phyloP scores from a whole-genome alignment of 2,329 filamentous ascomycete species.

The Lachnellula subtilissima region DNA sequence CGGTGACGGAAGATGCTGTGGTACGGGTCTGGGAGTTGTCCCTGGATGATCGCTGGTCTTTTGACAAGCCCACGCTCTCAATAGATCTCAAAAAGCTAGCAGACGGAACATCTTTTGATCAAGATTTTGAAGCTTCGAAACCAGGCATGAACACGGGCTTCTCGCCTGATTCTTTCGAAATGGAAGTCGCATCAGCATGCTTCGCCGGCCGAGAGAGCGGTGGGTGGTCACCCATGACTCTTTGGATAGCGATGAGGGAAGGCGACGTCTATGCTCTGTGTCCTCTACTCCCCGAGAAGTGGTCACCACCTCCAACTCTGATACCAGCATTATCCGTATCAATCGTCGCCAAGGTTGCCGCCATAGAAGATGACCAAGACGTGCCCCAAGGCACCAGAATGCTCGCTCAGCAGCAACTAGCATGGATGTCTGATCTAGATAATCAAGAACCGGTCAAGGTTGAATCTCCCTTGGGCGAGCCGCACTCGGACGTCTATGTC shows the following conservation, averaged over 20 bases:
- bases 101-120: slow-evolving; percentile 74
- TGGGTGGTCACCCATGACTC: slow-evolving; percentile 92
- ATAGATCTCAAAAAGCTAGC: slow-evolving; percentile 86
- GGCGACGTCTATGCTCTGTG: slow-evolving; percentile 93
- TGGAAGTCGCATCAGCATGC: slow-evolving; percentile 86
- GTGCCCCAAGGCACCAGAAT: slow-evolving; percentile 50
- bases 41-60: slow-evolving; percentile 77
- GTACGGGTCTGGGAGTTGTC: slow-evolving; percentile 90
- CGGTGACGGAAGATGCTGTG: slow-evolving; percentile 80
- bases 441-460: slow-evolving; percentile 55
- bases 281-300: slow-evolving; percentile 80
- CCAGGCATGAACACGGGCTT: slow-evolving; percentile 74
- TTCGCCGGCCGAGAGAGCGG: slow-evolving; percentile 66
- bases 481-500: slow-evolving; percentile 49
- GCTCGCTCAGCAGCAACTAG: slow-evolving; percentile 58
- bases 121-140: slow-evolving; percentile 75
- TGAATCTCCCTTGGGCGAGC: slow-evolving; percentile 46
- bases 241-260: slow-evolving; percentile 93
- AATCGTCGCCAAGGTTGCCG: slow-evolving; percentile 68
- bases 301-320: slow-evolving; percentile 71
- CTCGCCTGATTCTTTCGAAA: slow-evolving; percentile 83
- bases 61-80: slow-evolving; percentile 75
- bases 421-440: slow-evolving; percentile 64
- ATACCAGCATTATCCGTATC: slow-evolving; percentile 79
- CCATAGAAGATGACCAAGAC: slow-evolving; percentile 54